Evolutionary conservation across 768 basidiomycete genomes (phyloP).

Genomic region (Tephrocybe sp.): DNA sequence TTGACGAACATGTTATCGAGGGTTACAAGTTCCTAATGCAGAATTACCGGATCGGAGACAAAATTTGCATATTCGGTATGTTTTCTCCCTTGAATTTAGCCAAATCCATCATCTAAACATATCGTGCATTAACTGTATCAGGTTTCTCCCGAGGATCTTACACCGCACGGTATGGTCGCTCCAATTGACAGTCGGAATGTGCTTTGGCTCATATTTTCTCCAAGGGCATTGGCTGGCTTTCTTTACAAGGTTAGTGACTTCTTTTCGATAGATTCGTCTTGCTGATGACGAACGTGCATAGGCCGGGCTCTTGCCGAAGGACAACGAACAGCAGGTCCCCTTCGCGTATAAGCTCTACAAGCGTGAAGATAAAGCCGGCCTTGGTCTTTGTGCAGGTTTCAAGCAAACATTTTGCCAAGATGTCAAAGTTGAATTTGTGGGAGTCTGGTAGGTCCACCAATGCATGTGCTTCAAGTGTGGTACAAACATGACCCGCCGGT

Average conservation of each 20-base stretch:
- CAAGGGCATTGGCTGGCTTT: constrained; percentile 75
- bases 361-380: constrained; percentile 43
- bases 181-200: neutral
- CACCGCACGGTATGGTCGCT: constrained; percentile 34
- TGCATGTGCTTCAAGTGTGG: too few relatives aligned
- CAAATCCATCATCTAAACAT: too few relatives aligned
- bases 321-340: constrained; percentile 66
- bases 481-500: neutral
- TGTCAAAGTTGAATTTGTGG: constrained; percentile 78
- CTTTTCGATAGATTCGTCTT: neutral
- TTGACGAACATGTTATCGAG: constrained; percentile 69
- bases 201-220: neutral
- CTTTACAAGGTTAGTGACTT: constrained; percentile 55
- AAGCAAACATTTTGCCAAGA: constrained; percentile 68
- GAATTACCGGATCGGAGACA: constrained; percentile 72
- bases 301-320: constrained; percentile 70
- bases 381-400: constrained; percentile 59
- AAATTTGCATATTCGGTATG: constrained; percentile 71
- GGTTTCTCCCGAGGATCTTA: constrained; percentile 73
- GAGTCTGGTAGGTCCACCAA: constrained; percentile 60
- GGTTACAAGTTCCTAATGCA: constrained; percentile 82
- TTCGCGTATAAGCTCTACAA: constrained; percentile 79
- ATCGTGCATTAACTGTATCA: constrained; percentile 22
- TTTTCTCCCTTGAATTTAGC: constrained; percentile 15
- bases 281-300: constrained; percentile 29